phyloP scores from a whole-genome alignment of 371 early-diverging fungal genomes.

The Mucor lusitanicus region DNA sequence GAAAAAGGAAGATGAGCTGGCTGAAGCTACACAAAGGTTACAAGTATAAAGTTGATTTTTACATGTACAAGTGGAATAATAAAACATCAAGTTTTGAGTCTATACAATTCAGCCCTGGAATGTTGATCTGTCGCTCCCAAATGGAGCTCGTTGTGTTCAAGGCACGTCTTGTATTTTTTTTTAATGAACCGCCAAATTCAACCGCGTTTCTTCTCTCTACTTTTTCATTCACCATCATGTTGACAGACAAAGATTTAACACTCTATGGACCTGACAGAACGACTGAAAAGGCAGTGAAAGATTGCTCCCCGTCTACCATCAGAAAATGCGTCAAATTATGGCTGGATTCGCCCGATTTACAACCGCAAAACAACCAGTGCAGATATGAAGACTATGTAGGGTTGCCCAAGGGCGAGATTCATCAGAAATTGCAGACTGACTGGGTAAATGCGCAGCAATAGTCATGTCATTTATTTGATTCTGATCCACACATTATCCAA shows the following conservation, averaged over 20 bases:
- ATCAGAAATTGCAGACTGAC: not conserved
- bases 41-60: not conserved
- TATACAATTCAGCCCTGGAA: not conserved
- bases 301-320: not conserved
- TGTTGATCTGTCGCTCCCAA: too few relatives aligned
- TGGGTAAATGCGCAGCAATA: slow-evolving; percentile 10
- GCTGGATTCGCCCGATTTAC: slow-evolving; percentile 15
- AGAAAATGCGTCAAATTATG: not conserved
- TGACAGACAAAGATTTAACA: not conserved
- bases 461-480: not conserved
- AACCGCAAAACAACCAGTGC: not conserved
- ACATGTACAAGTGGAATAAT: not conserved
- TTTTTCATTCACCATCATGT: not conserved
- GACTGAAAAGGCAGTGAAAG: not conserved
- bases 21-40: not conserved
- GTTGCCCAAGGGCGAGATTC: not conserved
- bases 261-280: not conserved
- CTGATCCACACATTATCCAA: not conserved
- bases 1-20: slow-evolving; percentile 10
- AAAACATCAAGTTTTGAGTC: too few relatives aligned
- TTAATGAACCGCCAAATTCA: too few relatives aligned
- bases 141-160: too few relatives aligned
- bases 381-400: not conserved
- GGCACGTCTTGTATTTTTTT: not conserved
- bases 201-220: not conserved